phyloP scores from a whole-genome alignment of 2,329 filamentous ascomycete species.

The Plectosphaerella sp. region DNA sequence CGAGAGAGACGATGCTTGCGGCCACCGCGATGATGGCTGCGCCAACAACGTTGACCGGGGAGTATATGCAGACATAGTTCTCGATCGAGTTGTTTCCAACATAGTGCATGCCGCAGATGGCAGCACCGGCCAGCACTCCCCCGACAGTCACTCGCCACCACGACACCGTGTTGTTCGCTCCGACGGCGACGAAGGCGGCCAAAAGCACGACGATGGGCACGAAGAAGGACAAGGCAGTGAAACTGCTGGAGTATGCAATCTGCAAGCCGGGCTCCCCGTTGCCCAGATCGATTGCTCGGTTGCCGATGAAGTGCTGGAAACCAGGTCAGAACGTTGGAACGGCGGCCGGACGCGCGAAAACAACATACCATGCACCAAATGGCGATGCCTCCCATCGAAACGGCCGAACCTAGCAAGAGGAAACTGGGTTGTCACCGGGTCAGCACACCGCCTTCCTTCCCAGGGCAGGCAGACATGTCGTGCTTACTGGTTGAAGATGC shows the following conservation, averaged over 20 bases:
- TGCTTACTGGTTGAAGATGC: conserved; percentile 63
- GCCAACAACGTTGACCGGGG: conserved; percentile 55
- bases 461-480: background rate
- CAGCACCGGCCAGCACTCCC: conserved; percentile 66
- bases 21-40: conserved; percentile 68
- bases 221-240: conserved; percentile 74
- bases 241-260: conserved; percentile 67
- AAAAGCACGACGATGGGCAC: conserved; percentile 73
- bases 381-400: conserved; percentile 69
- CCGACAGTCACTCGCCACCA: conserved; percentile 57
- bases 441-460: background rate
- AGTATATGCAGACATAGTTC: conserved; percentile 68
- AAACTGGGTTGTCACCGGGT: conserved; percentile 36
- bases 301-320: conserved; percentile 75
- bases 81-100: conserved; percentile 77
- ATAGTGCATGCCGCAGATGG: conserved; percentile 84
- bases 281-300: conserved; percentile 70
- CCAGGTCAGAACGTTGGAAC: conserved; percentile 14
- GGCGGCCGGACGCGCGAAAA: conserved; percentile 9
- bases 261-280: conserved; percentile 59
- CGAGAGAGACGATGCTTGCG: conserved; percentile 65
- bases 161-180: conserved; percentile 51
- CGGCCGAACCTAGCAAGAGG: conserved; percentile 57
- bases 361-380: conserved; percentile 64
- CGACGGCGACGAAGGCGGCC: conserved; percentile 66